Evolutionary conservation across 345 rosid species (phyloP), one percentile per base, ranked within the genome.

Genomic region (Eucalyptus coolabah): DNA sequence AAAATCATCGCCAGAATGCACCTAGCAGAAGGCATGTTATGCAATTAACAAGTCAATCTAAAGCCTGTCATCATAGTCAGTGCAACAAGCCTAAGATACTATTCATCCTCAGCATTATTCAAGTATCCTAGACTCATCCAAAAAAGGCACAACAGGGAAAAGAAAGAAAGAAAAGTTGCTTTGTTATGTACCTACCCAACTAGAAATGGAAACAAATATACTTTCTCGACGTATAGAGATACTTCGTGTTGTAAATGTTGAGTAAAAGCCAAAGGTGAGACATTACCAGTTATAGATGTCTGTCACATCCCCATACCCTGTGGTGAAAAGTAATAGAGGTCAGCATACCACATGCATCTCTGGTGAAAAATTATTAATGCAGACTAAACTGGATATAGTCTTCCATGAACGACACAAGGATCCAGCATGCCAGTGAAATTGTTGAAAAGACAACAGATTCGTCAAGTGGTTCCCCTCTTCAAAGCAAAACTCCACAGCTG

Each of bases 261-360:
- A 50, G 67, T 14, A 87, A 19, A 53, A 45, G 37, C 83, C 14
- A 89, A 90, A 32, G 63, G 89, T 87, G 89, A 90, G 82, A 89
- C 72, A 69, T 93, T 95, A 97, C 99, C 99, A 97, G 93, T 92
- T 97, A 92, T 97, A 96, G 89, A 97, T 96, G 93, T 96, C 96
- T 16, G 99, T 96, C 94, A 96, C 97, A 89, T 96, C 98, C 90
- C 99, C 99, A 90, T 96, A 97, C 90, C 95, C 99, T 96, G 98
- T 89, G 91, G 90, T 50, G 87, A 91, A 88, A 88, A 89, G 13
- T 72, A 87, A 72, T 50, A 72, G 12, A 65, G 26, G 82, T 72
- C 45, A 37, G 82, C 6, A 72, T 26, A 34, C 59, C 42, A 34
- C 50, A 54, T 53, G 63, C 45, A 34, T 47, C 16, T n/a, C 50